Evolutionary conservation across 31 red algal genomes (phyloP), one percentile per base, ranked within the genome.

Genomic region (Odonthalia washingtoniensis): DNA sequence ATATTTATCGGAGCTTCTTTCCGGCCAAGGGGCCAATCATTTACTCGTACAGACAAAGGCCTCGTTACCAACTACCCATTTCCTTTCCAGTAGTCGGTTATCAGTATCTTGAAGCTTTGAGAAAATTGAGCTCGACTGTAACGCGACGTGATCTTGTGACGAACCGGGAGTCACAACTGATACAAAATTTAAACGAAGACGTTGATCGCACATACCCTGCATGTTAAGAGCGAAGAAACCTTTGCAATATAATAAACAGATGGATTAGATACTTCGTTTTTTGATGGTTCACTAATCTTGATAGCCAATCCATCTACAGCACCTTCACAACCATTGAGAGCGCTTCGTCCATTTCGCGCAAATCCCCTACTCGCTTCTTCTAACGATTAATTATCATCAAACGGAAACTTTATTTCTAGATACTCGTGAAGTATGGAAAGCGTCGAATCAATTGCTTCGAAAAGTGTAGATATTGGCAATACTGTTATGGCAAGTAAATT

Each of bases 31-130:
- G 3, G 82, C 49, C 27, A 85, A 43, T 9, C 73, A 24, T 9
- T 61, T 76, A 33, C 83, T 68, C 28, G 45, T 44, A 49, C 88
- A 90, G 24, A 40, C 26, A 69, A 77, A 83, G 35, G 78, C 79
- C 26, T 82, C 88, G 46, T 90, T 78, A 2, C 44, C 88, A 44
- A 53, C 88, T 30, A 90, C 76, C 88, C 88, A 90, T 75, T 0
- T 83, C 2, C 21, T 57, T 57, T 57, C 9, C 21, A 21, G 49
- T 9, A 57, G 49, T 57, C 9, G 12, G 21, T 21, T 21, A 14
- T 57, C 21, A 14, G 49, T 57, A 57, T 21, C 21, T 9, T 57
- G 12, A 9, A 57, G 12, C 12, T 57, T 9, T 14, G 9, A 9
- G 49, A 14, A 57, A 57, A 57, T 9, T 14, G 49, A 9, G 21